A percentile compares a stretch with the other conserved stretches of the same genome.
phyloP scores from a whole-genome alignment of 495 filamentous ascomycete species.

The Penicillium herquei region DNA sequence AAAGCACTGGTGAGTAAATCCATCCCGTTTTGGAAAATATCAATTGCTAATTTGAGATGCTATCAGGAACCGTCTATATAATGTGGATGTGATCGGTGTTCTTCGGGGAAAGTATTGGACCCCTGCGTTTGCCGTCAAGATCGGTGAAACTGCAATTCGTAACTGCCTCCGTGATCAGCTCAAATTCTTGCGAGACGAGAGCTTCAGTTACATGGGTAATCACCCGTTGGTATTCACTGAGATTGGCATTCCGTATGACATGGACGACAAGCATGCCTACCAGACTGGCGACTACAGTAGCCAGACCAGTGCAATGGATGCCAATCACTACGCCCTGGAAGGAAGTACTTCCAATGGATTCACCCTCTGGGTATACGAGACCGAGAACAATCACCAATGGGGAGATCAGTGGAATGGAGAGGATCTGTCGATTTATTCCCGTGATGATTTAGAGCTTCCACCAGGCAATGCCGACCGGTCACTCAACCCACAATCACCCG shows the following conservation, averaged over 20 bases:
- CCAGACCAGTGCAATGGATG: constrained; percentile 92
- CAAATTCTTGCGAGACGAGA: constrained; percentile 82
- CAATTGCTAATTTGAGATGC: not conserved
- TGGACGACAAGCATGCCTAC: constrained; percentile 95
- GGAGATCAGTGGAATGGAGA: constrained; percentile 98
- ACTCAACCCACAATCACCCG: constrained; percentile 52
- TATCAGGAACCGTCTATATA: constrained; percentile 82
- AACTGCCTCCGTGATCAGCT: constrained; percentile 93
- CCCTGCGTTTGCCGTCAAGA: constrained; percentile 85
- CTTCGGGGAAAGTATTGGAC: constrained; percentile 84
- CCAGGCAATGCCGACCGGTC: constrained; percentile 22
- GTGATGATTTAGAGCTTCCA: constrained; percentile 72
- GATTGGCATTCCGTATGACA: constrained; percentile 97
- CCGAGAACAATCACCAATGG: constrained; percentile 80
- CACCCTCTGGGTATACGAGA: constrained; percentile 84
- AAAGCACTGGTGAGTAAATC: constrained; percentile 75
- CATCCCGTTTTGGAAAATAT: not conserved
- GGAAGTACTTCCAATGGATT: constrained; percentile 77
- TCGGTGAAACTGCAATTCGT: constrained; percentile 92
- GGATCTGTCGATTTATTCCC: constrained; percentile 85
- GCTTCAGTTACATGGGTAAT: constrained; percentile 82
- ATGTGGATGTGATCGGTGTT: constrained; percentile 91
- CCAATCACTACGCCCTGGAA: constrained; percentile 91
- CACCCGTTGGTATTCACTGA: constrained; percentile 92
- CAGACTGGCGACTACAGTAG: constrained; percentile 95